phyloP scores from a whole-genome alignment of 2,329 filamentous ascomycete genomes.

The Polychaeton citri region DNA sequence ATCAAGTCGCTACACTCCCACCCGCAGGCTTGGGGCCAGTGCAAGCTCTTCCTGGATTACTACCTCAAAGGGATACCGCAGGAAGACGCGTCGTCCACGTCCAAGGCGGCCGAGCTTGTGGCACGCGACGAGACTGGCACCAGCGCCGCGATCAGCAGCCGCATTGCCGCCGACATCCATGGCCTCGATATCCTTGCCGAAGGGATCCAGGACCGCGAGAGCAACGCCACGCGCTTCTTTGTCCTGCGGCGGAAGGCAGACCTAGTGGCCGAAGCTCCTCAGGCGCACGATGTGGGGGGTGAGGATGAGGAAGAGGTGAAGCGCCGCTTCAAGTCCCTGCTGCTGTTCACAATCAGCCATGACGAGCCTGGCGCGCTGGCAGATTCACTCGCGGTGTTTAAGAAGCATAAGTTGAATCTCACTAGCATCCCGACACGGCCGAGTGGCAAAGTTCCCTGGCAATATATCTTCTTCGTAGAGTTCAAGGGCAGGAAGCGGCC shows the following conservation, averaged over 20 bases:
- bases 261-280: background rate
- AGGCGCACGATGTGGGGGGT: background rate
- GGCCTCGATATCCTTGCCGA: constrained; percentile 55
- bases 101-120: constrained; percentile 63
- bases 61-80: constrained; percentile 63
- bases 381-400: constrained; percentile 67
- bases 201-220: constrained; percentile 58
- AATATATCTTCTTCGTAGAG: constrained; percentile 93
- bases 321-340: constrained; percentile 50
- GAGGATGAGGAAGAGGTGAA: constrained; percentile 5
- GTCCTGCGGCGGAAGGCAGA: constrained; percentile 37
- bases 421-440: constrained; percentile 85
- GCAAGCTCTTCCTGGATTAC: constrained; percentile 56
- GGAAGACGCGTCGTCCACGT: constrained; percentile 75
- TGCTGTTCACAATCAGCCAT: constrained; percentile 70
- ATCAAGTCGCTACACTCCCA: constrained; percentile 78
- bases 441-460: constrained; percentile 60
- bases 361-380: constrained; percentile 68
- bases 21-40: constrained; percentile 92
- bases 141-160: constrained; percentile 66
- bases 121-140: constrained; percentile 45
- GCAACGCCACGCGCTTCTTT: constrained; percentile 72
- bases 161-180: constrained; percentile 55
- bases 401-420: constrained; percentile 58
- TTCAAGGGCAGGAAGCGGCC: constrained; percentile 50